Base-by-base conservation (phyloP, 2,329 filamentous ascomycete genomes). In the Monosporascus cannonballus region DNA sequence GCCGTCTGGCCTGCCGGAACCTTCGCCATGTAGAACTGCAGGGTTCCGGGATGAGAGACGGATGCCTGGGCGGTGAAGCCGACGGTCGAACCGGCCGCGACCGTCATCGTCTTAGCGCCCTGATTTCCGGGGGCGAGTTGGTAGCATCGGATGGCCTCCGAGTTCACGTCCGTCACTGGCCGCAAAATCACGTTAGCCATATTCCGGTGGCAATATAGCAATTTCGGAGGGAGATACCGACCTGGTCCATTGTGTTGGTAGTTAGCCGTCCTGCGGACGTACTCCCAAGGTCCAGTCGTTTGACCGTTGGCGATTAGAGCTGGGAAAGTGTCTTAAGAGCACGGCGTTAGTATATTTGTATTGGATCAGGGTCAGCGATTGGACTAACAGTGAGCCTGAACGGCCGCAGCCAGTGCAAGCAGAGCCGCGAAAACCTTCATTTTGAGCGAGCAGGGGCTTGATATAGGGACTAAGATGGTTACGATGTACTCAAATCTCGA, bases 131-230 rank as follows among this genome's bases (percentile, higher is more conserved):
- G 59, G 9, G 63, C 64, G 9, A 72, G 66, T 60, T 79, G 72
- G 63, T 76, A 79, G 69, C 76, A 80, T n/a, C 74, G 74, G 67
- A 79, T 76, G 53, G 73, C 71, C 2, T 70, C 58, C 39, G 73
- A 75, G 47, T 61, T 70, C 30, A 79, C 76, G 54, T 76, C 69
- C 3, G 74, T 75, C 37, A 79, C 75, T 63, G 15, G 18, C 27
- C 11, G 34, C 20, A n/a, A 22, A 15, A 6, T 39, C 14, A 8
- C n/a, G 39, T 59, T 20, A 41, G 38, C 38, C 18, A 9, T n/a
- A n/a, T 18, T 34, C 9, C 30, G 30, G 30, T 34, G 30, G 38
- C 17, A n/a, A 3, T 11, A n/a, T 48, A 56, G 55, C 25, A 4
- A 27, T 3, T 42, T 17, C 39, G 36, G n/a, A 8, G 14, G 6